These are phyloP conservation scores for Penicillium paradoxum DNA, from an alignment of 495 filamentous ascomycete genomes.

Conservation along the genomic window DNA sequence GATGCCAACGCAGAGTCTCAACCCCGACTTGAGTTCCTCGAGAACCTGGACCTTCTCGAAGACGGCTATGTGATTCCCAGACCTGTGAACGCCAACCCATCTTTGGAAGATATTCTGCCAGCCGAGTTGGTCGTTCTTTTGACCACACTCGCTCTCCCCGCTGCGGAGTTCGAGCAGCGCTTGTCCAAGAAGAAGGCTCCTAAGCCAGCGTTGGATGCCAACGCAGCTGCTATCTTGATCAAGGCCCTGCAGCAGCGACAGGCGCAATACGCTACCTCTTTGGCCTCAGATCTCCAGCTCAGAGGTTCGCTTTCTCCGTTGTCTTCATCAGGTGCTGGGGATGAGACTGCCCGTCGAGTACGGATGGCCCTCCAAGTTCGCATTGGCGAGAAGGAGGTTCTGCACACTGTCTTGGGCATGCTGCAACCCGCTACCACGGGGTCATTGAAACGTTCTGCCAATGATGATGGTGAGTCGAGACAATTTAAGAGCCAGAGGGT, in stretches of 20 bases:
- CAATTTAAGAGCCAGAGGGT: slow-evolving; percentile 37
- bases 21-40: slow-evolving; percentile 44
- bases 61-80: slow-evolving; percentile 51
- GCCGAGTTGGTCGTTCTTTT: slow-evolving; percentile 49
- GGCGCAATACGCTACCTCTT: slow-evolving; percentile 55
- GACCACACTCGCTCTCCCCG: slow-evolving; percentile 38
- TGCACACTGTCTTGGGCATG: slow-evolving; percentile 40
- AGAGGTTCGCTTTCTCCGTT: slow-evolving; percentile 32
- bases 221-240: slow-evolving; percentile 29
- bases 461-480: slow-evolving; percentile 29
- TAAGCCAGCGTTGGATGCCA: slow-evolving; percentile 31
- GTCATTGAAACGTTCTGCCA: slow-evolving; percentile 27
- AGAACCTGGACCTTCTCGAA: slow-evolving; percentile 47
- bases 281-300: slow-evolving; percentile 57
- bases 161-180: slow-evolving; percentile 35
- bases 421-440: slow-evolving; percentile 23
- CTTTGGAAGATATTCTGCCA: slow-evolving; percentile 36
- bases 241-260: slow-evolving; percentile 28
- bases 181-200: slow-evolving; percentile 44
- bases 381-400: slow-evolving; percentile 76
- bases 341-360: slow-evolving; percentile 33
- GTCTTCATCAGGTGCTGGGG: slow-evolving; percentile 16
- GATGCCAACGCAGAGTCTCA: slow-evolving; percentile 39
- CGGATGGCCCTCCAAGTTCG: slow-evolving; percentile 73
- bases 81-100: slow-evolving; percentile 25